phyloP scores from a whole-genome alignment of 768 basidiomycete species.

The Mycena latifolia region DNA sequence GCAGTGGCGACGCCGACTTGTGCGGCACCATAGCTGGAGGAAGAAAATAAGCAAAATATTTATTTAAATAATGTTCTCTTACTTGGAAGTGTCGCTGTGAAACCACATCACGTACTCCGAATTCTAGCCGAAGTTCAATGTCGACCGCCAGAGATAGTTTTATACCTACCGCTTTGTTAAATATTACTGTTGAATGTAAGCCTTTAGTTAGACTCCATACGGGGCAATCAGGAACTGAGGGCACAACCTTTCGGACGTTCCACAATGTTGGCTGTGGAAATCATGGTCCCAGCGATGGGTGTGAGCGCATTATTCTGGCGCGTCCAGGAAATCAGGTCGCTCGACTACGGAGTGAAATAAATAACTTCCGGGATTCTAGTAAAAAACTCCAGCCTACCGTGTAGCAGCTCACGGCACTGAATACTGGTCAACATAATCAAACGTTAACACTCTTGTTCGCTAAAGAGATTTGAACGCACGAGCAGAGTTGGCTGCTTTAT shows the following conservation, averaged over 20 bases:
- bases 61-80: slow-evolving; percentile 29
- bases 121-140: slow-evolving; percentile 50
- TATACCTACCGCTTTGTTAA: slow-evolving; percentile 59
- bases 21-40: slow-evolving; percentile 69
- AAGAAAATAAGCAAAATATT: slow-evolving; percentile 1
- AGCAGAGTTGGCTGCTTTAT: slow-evolving; percentile 68
- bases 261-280: slow-evolving; percentile 69
- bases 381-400: slow-evolving; percentile 25
- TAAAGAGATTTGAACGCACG: too few relatives aligned
- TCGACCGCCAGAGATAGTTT: not conserved
- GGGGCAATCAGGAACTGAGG: not conserved
- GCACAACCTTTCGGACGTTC: slow-evolving; percentile 68
- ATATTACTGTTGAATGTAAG: slow-evolving; percentile 54
- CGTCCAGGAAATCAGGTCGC: slow-evolving; percentile 65
- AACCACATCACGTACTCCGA: slow-evolving; percentile 80
- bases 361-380: not conserved
- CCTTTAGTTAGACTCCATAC: slow-evolving; percentile 1
- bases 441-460: too few relatives aligned
- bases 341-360: slow-evolving; percentile 43
- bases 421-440: slow-evolving; percentile 59
- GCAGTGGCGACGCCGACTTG: slow-evolving; percentile 73
- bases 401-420: slow-evolving; percentile 34
- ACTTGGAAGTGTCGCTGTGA: slow-evolving; percentile 74
- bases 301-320: slow-evolving; percentile 71
- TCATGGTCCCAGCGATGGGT: slow-evolving; percentile 65